Conservation (phyloP, 495 filamentous ascomycete species). For the Aspergillus bridgeri region DNA sequence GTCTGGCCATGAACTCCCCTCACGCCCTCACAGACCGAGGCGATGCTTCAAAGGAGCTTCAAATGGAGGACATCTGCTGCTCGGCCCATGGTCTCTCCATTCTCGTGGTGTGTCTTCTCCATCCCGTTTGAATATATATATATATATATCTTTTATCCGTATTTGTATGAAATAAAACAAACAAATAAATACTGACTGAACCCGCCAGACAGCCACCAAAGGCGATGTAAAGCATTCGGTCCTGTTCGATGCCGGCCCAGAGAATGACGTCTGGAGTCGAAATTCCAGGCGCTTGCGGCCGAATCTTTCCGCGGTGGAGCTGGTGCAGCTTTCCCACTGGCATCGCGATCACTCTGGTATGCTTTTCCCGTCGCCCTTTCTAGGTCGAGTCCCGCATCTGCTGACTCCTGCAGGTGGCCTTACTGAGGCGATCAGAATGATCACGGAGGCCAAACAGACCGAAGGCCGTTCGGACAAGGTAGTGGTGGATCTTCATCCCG, state of each 20-base stretch:
- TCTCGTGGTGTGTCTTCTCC: conserved; percentile 40
- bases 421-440: conserved; percentile 41
- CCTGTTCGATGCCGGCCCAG: conserved; percentile 59
- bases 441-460: conserved; percentile 42
- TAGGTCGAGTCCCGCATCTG: not conserved
- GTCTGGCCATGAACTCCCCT: conserved; percentile 30
- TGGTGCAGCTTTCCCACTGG: conserved; percentile 72
- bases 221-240: conserved; percentile 49
- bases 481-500: conserved; percentile 53
- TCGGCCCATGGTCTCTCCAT: conserved; percentile 58
- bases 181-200: too few relatives aligned
- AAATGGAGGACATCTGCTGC: conserved; percentile 58
- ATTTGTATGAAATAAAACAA: too few relatives aligned
- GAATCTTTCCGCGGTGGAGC: conserved; percentile 62
- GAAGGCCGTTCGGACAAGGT: conserved; percentile 28
- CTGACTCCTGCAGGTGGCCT: conserved; percentile 42
- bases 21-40: conserved; percentile 37
- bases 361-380: not conserved
- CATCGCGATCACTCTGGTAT: conserved; percentile 58
- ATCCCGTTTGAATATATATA: not conserved
- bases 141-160: too few relatives aligned
- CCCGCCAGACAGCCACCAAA: conserved; percentile 49
- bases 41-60: conserved; percentile 42
- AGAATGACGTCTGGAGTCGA: conserved; percentile 52
- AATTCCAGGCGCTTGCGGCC: conserved; percentile 50